Percentiles rank a stretch among this genome's conserved stretches.
phyloP scores from a whole-genome alignment of 805 yeast species.

The Starmerella vaccinii region DNA sequence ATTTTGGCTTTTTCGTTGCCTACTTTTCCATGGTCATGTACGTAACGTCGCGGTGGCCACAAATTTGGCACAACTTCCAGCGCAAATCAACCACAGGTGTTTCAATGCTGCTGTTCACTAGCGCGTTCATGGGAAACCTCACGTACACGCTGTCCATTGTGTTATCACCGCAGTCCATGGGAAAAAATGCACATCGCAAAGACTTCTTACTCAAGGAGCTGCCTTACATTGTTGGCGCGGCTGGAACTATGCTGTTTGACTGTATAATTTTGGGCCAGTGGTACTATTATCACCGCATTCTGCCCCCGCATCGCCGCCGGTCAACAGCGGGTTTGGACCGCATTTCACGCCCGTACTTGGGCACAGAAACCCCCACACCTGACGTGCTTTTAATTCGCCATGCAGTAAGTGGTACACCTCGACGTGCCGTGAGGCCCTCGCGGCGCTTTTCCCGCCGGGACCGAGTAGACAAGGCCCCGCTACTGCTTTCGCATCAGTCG shows the following conservation, averaged over 20 bases:
- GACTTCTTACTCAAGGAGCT: slow-evolving; percentile 56
- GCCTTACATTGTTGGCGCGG: slow-evolving; percentile 75
- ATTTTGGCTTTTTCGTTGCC: slow-evolving; percentile 45
- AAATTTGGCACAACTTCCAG: slow-evolving; percentile 59
- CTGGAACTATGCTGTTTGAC: slow-evolving; percentile 78
- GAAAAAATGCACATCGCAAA: slow-evolving; percentile 31
- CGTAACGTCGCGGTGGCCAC: slow-evolving; percentile 74
- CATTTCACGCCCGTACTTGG: slow-evolving; percentile 19
- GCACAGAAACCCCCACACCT: slow-evolving; percentile 6
- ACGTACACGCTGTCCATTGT: slow-evolving; percentile 69
- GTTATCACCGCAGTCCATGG: slow-evolving; percentile 40
- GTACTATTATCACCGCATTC: slow-evolving; percentile 11
- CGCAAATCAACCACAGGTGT: slow-evolving; percentile 81
- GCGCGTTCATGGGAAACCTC: slow-evolving; percentile 69
- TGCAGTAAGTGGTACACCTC: neutral
- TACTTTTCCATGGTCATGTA: slow-evolving; percentile 75
- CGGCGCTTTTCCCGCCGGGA: neutral
- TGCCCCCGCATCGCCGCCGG: slow-evolving; percentile 11
- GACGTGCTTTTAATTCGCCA: neutral
- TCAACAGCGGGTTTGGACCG: slow-evolving; percentile 15
- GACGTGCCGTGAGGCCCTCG: neutral
- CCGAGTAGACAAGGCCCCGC: slow-evolving; percentile 1
- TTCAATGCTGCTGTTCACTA: slow-evolving; percentile 65
- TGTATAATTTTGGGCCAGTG: slow-evolving; percentile 35
- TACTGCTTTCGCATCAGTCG: neutral